phyloP scores from a whole-genome alignment of 192 early-diverging fungal species.

The Backusella tarrabulga region DNA sequence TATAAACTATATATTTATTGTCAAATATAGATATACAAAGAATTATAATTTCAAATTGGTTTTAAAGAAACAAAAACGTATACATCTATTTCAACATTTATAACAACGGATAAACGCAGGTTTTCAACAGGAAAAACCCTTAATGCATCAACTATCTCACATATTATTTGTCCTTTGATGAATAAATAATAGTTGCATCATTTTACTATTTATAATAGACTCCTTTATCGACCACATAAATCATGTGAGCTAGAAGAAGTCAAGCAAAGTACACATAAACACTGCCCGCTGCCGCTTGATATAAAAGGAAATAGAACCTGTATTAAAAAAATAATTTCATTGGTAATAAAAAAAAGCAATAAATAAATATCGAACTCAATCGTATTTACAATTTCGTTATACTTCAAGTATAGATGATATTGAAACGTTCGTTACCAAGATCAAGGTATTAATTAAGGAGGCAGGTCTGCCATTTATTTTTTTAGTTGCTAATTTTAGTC shows the following conservation, averaged over 20 bases:
- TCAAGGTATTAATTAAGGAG: neutral
- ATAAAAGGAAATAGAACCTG: neutral
- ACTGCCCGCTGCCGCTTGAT: neutral
- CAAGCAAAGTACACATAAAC: neutral
- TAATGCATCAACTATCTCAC: neutral
- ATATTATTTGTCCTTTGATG: neutral
- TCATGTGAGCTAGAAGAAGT: neutral
- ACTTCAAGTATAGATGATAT: neutral
- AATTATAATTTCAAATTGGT: neutral
- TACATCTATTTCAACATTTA: neutral
- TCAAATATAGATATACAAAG: neutral
- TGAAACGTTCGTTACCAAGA: neutral
- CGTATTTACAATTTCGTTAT: neutral
- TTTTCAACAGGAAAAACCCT: neutral
- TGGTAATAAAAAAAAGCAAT: neutral
- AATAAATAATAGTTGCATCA: neutral
- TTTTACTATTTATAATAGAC: slow-evolving; percentile 1
- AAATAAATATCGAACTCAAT: neutral
- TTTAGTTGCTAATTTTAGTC: neutral
- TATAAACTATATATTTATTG: neutral
- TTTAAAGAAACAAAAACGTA: neutral
- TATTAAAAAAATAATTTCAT: neutral
- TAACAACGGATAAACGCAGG: neutral
- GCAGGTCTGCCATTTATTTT: neutral
- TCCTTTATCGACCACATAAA: neutral